Evolutionary conservation across 2,329 filamentous ascomycete genomes (phyloP).

Genomic region (Penicillium sp.): DNA sequence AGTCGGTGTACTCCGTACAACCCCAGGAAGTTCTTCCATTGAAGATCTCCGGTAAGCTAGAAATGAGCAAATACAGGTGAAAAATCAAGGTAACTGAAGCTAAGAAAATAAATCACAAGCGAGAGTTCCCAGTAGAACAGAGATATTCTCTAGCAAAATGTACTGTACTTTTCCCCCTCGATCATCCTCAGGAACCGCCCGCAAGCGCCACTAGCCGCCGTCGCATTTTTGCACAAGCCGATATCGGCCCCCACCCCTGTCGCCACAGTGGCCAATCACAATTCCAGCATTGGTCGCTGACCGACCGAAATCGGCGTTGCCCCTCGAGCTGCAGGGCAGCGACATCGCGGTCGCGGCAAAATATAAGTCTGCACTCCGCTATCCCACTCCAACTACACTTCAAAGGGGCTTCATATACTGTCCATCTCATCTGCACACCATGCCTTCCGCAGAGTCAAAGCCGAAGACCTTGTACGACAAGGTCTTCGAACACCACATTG

Average conservation of each 20-base stretch:
- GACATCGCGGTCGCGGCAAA: constrained; percentile 41
- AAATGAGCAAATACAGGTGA: not conserved
- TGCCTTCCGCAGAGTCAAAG: constrained; percentile 74
- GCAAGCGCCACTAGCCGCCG: constrained; percentile 26
- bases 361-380: constrained; percentile 26
- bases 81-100: not conserved
- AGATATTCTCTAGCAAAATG: too few species aligned
- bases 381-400: constrained; percentile 8
- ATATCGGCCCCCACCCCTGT: constrained; percentile 19
- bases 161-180: not conserved
- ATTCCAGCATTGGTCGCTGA: constrained; percentile 34
- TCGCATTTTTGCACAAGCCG: constrained; percentile 19
- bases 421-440: constrained; percentile 50
- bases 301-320: constrained; percentile 41
- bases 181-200: constrained; percentile 20
- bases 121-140: too few species aligned
- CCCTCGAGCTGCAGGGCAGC: constrained; percentile 36
- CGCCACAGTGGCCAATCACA: constrained; percentile 32
- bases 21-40: not conserved
- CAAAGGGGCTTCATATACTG: constrained; percentile 14
- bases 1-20: constrained; percentile 4
- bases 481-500: constrained; percentile 91
- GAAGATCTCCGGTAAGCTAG: not conserved
- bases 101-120: not conserved
- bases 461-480: constrained; percentile 96